Base-by-base conservation (phyloP, 345 rosid genomes). In the Brassica juncea region DNA sequence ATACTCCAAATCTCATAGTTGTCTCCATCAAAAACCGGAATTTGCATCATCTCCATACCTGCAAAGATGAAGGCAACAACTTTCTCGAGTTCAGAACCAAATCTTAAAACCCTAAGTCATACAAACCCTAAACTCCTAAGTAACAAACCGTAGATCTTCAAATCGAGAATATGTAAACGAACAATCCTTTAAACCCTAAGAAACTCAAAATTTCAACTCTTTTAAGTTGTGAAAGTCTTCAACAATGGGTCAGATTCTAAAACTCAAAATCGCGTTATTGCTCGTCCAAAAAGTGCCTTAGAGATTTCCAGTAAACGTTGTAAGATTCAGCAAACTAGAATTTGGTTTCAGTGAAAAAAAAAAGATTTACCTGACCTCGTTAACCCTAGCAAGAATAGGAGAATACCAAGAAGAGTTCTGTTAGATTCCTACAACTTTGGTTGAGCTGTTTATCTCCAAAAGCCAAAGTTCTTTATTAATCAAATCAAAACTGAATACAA, bases 1-100 rank as follows among this genome's bases (percentile, higher is more conserved):
- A 32, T 32, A 7, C 67, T 63, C 42, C 67, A 63, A n/a, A 63
- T 63, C 23, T 63, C 44, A 32, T 31, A 12, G 42, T 63, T 25
- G 42, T 63, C 68, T n/a, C 68, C 68, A 63, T 44, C 19, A 63
- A 63, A 63, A 19, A 15, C 4, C 11, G 44, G 68, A 32, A 63
- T 63, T 15, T 63, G 21, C 44, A 31, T 2, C 30, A 2, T 63
- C 42, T 58, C 68, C 68, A 63, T 63, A 63, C 42, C 68, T 63
- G 1, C 42, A 63, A 63, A 14, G 54, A 44, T 44, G 15, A 44
- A 4, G 6, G 15, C 2, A 44, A 11, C 6, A 44, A 44, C 54
- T 15, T 44, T 44, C 54, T 44, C 54, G 54, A 44, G 54, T 44
- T 27, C 30, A 25, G 1, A 67, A 44, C 8, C 21, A 25, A 1